phyloP scores from a whole-genome alignment of 306 rosid species.

The Castanopsis chinensis region DNA sequence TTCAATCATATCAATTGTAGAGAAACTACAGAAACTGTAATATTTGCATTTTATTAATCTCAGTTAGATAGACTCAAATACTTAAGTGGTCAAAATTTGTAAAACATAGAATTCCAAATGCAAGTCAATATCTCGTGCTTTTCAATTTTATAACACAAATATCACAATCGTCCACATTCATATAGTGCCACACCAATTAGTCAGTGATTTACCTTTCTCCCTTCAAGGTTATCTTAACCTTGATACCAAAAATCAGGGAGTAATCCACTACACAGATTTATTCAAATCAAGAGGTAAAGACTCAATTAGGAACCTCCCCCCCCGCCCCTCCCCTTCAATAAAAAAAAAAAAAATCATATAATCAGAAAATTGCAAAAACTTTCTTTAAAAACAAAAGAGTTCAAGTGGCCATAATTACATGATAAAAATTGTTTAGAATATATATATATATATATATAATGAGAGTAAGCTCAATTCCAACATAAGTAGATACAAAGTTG shows the following conservation, averaged over 20 bases:
- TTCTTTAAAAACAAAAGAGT: background rate
- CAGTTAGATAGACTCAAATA: background rate
- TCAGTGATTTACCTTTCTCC: background rate
- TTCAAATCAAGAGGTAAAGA: background rate
- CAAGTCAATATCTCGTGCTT: background rate
- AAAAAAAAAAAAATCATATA: background rate
- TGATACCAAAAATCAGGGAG: background rate
- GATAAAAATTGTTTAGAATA: background rate
- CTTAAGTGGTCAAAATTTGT: background rate
- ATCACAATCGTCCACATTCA: background rate
- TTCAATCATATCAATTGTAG: background rate
- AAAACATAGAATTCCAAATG: background rate
- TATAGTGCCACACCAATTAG: background rate
- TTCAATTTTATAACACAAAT: background rate
- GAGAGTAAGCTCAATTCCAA: background rate
- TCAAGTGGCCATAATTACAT: background rate
- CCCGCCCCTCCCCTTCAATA: too few species aligned
- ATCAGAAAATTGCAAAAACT: background rate
- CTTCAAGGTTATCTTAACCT: too few species aligned
- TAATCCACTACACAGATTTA: background rate
- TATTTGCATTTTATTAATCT: background rate
- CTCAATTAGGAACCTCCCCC: background rate
- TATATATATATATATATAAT: slow-evolving; percentile 1
- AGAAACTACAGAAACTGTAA: background rate
- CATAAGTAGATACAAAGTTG: background rate